These are phyloP conservation scores for Candida smagusa DNA, from an alignment of 1,139 yeast species.

Conservation along the genomic window DNA sequence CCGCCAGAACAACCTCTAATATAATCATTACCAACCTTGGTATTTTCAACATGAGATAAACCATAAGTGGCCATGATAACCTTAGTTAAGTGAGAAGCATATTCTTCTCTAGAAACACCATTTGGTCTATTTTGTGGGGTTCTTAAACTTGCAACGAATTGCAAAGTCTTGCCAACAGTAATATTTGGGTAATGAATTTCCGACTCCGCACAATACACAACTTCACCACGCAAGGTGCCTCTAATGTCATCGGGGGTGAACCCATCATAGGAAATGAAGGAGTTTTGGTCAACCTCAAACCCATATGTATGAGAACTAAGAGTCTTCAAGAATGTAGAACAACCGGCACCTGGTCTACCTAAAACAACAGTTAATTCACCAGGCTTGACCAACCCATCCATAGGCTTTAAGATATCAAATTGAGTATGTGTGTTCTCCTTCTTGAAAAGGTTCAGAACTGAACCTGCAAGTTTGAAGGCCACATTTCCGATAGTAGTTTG, in stretches of 20 bases:
- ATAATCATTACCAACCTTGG: constrained; percentile 24
- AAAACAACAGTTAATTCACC: constrained; percentile 76
- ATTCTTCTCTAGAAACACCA: constrained; percentile 14
- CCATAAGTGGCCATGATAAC: constrained; percentile 22
- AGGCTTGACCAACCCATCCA: constrained; percentile 66
- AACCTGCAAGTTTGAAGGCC: constrained; percentile 19
- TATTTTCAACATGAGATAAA: constrained; percentile 16
- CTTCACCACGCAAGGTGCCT: constrained; percentile 24
- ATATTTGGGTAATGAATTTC: constrained; percentile 26
- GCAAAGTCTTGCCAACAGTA: constrained; percentile 25
- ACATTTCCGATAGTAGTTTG: constrained; percentile 69
- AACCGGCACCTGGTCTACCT: constrained; percentile 86
- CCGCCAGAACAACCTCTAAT: constrained; percentile 26
- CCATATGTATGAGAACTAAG: constrained; percentile 73
- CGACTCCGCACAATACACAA: constrained; percentile 26
- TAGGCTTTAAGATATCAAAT: constrained; percentile 60
- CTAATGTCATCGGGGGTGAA: constrained; percentile 17
- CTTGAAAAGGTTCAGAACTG: constrained; percentile 16
- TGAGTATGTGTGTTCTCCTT: constrained; percentile 18
- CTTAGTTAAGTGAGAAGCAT: constrained; percentile 19
- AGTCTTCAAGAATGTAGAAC: constrained; percentile 73
- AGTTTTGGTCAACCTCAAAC: constrained; percentile 52
- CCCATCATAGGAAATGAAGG: constrained; percentile 33
- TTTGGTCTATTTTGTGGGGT: constrained; percentile 34
- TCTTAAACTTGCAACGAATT: constrained; percentile 24